A percentile compares a stretch with the other conserved stretches of the same genome.
Evolutionary conservation across 352 stramenopile species (phyloP).

Genomic region (Globisporangium cederbergense): DNA sequence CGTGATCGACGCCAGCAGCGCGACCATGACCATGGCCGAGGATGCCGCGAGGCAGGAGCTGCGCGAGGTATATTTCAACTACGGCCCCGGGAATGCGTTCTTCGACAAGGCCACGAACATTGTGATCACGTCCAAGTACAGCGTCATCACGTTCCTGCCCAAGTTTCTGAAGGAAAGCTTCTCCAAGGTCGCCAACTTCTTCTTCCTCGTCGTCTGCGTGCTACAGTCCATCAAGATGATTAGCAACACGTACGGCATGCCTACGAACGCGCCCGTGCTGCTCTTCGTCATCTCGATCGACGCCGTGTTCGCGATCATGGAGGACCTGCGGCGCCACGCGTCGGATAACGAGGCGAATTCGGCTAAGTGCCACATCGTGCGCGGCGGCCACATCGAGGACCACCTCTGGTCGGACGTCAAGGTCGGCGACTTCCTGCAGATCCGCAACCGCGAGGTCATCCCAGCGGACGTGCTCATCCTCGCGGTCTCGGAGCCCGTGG

Average conservation of each 20-base stretch:
- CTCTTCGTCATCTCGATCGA: conserved; percentile 91
- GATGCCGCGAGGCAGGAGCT: conserved; percentile 24
- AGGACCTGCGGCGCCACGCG: conserved; percentile 74
- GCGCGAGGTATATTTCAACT: conserved; percentile 75
- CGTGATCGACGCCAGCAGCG: not conserved
- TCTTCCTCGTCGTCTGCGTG: conserved; percentile 91
- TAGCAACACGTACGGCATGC: conserved; percentile 77
- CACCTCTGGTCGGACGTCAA: conserved; percentile 74
- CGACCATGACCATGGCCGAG: conserved; percentile 8
- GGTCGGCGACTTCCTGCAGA: conserved; percentile 81
- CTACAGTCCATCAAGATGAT: conserved; percentile 85
- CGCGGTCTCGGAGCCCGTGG: conserved; percentile 62
- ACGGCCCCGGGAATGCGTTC: conserved; percentile 50
- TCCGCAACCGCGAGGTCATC: conserved; percentile 80
- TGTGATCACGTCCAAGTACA: conserved; percentile 91
- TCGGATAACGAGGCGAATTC: conserved; percentile 85
- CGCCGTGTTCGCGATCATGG: conserved; percentile 86
- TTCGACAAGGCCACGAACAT: conserved; percentile 80
- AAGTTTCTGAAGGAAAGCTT: conserved; percentile 90
- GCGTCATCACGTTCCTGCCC: conserved; percentile 77
- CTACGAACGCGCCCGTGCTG: conserved; percentile 76
- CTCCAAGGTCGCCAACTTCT: conserved; percentile 91
- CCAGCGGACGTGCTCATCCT: conserved; percentile 85
- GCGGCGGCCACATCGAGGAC: conserved; percentile 66
- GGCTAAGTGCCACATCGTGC: conserved; percentile 58